These are phyloP conservation scores for Heteromeles arbutifolia DNA, from an alignment of 306 rosid genomes.

Conservation along the genomic window DNA sequence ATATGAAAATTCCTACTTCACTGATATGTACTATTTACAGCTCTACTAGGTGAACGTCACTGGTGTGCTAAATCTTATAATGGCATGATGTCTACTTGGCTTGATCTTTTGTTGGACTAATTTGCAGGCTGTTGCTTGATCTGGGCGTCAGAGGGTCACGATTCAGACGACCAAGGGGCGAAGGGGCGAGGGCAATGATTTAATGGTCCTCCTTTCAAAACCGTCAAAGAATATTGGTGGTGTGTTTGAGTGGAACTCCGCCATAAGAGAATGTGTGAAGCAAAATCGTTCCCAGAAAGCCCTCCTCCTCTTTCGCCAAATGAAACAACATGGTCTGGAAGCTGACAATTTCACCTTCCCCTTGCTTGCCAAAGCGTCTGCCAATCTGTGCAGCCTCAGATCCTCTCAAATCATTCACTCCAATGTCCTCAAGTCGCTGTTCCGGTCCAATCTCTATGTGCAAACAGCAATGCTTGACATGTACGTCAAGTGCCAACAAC, in stretches of 20 bases:
- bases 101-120: conserved; percentile 18
- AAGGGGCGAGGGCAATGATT: not conserved
- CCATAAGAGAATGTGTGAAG: conserved; percentile 22
- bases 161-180: no score
- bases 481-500: conserved; percentile 38
- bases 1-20: not conserved
- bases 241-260: not conserved
- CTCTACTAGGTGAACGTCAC: not conserved
- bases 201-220: not conserved
- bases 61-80: not conserved
- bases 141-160: no score
- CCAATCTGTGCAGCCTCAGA: conserved; percentile 28
- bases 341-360: conserved; percentile 49
- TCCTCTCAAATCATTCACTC: conserved; percentile 39
- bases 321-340: conserved; percentile 35
- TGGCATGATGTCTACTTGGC: conserved; percentile 10
- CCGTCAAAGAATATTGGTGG: not conserved
- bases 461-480: conserved; percentile 46
- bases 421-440: conserved; percentile 40
- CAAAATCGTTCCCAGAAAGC: conserved; percentile 29
- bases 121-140: conserved; percentile 65
- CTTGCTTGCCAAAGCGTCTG: conserved; percentile 44
- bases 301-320: conserved; percentile 33
- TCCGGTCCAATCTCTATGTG: conserved; percentile 33
- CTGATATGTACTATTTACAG: not conserved